These are phyloP conservation scores for Phellinidium pouzarii DNA, from an alignment of 1,284 basidiomycete genomes.

Conservation along the genomic window DNA sequence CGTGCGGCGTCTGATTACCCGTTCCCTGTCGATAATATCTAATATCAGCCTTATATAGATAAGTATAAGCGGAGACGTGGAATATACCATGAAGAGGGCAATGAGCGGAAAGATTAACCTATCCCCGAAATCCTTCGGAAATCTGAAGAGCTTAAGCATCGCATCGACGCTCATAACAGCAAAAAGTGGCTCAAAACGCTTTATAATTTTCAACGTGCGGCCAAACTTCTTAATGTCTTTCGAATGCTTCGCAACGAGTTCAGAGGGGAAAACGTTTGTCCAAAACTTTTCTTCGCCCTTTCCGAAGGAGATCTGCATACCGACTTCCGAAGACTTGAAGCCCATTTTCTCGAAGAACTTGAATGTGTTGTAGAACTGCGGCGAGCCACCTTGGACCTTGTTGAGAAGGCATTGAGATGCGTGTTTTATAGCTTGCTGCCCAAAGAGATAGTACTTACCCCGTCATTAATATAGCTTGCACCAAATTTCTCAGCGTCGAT, in stretches of 20 bases:
- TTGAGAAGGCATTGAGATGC: background rate
- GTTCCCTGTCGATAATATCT: constrained; percentile 31
- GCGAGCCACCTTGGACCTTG: constrained; percentile 41
- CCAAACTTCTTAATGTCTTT: constrained; percentile 56
- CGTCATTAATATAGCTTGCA: constrained; percentile 52
- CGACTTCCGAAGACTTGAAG: constrained; percentile 45
- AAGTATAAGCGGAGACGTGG: background rate
- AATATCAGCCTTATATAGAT: background rate
- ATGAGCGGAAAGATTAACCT: constrained; percentile 51
- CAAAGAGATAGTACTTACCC: constrained; percentile 27
- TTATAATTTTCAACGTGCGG: constrained; percentile 45
- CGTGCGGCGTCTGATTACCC: constrained; percentile 55
- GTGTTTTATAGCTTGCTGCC: background rate
- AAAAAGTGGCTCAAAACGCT: constrained; percentile 47
- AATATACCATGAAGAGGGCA: constrained; percentile 42
- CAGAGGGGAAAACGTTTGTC: constrained; percentile 59
- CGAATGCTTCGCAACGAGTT: constrained; percentile 40
- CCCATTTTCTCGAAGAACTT: constrained; percentile 51
- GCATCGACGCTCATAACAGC: constrained; percentile 53
- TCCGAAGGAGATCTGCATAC: constrained; percentile 60
- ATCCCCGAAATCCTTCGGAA: constrained; percentile 53
- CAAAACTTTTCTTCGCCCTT: constrained; percentile 54
- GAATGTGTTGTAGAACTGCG: constrained; percentile 54
- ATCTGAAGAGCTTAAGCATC: constrained; percentile 51
- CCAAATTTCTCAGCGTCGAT: constrained; percentile 45